Percentiles rank a stretch among this genome's conserved stretches.
phyloP scores from a whole-genome alignment of 257 asterid species.

The Asclepias syriaca region DNA sequence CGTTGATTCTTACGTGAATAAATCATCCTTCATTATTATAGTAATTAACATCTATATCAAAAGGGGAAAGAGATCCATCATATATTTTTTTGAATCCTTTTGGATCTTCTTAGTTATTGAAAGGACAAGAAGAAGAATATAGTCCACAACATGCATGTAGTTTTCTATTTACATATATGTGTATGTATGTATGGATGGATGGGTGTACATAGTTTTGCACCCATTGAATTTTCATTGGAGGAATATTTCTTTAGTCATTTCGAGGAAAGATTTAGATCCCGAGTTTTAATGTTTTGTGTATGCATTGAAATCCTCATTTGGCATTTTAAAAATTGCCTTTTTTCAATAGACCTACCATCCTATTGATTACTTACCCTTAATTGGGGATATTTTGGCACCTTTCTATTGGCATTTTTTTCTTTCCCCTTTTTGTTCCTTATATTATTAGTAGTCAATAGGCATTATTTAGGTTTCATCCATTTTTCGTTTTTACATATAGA shows the following conservation, averaged over 20 bases:
- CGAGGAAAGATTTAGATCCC: background rate
- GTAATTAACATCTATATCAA: background rate
- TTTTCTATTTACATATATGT: too few relatives aligned
- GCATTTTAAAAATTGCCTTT: background rate
- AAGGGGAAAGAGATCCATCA: background rate
- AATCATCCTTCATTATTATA: too few relatives aligned
- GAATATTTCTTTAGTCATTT: background rate
- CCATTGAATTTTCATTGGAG: background rate
- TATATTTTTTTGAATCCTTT: background rate
- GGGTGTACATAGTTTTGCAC: background rate
- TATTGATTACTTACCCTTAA: constrained; percentile 11
- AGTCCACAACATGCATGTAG: background rate
- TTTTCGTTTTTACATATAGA: background rate
- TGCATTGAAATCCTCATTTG: background rate
- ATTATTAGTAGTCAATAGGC: background rate
- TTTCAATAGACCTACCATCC: background rate
- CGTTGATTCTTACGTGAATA: too few relatives aligned
- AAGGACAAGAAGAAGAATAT: background rate
- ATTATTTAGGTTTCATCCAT: background rate
- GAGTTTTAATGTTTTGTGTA: background rate
- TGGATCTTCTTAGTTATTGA: background rate
- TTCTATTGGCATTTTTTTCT: background rate
- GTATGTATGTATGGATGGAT: too few relatives aligned
- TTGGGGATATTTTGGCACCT: constrained; percentile 10
- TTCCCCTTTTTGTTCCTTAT: background rate